A percentile compares a stretch with the other conserved stretches of the same genome.
Conservation (phyloP, 768 basidiomycete species). For the Hypholoma fasciculare region DNA sequence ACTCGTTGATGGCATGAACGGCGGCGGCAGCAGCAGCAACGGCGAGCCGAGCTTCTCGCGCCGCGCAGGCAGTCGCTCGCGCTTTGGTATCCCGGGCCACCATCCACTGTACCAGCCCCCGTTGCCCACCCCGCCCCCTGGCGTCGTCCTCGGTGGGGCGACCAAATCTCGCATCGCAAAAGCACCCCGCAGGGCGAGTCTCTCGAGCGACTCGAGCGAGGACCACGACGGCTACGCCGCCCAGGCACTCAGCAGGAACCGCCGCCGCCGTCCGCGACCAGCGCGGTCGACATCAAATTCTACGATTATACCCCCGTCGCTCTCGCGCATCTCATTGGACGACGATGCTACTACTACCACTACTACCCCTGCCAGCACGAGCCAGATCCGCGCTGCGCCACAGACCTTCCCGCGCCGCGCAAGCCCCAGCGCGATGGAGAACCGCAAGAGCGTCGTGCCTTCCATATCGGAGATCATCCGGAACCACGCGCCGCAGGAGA, state of each 20-base stretch:
- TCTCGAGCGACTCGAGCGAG: conserved; percentile 51
- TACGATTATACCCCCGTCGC: conserved; percentile 16
- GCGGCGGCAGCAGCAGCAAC: conserved; percentile 27
- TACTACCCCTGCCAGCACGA: conserved; percentile 2
- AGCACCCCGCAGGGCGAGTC: conserved; percentile 23
- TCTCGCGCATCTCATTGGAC: conserved; percentile 7
- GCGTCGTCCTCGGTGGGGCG: conserved; percentile 63
- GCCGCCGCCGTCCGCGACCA: conserved; percentile 33
- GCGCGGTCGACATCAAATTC: conserved; percentile 28
- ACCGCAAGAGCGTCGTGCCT: conserved; percentile 57
- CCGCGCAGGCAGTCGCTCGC: conserved; percentile 45
- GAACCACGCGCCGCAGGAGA: conserved; percentile 65
- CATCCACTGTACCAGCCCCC: conserved; percentile 85
- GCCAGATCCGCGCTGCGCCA: conserved; percentile 16
- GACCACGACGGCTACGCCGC: conserved; percentile 44
- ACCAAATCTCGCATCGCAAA: conserved; percentile 32
- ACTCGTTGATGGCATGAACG: conserved; percentile 88
- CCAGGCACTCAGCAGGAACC: conserved; percentile 30
- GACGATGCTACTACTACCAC: conserved; percentile 1
- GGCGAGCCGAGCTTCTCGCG: conserved; percentile 48
- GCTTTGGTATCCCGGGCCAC: conserved; percentile 58
- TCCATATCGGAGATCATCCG: conserved; percentile 90
- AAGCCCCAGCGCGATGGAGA: conserved; percentile 21
- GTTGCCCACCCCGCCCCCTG: conserved; percentile 81
- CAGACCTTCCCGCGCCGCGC: conserved; percentile 13